Conservation (phyloP, 1,284 basidiomycete genomes). For the Amylostereum chailletii region DNA sequence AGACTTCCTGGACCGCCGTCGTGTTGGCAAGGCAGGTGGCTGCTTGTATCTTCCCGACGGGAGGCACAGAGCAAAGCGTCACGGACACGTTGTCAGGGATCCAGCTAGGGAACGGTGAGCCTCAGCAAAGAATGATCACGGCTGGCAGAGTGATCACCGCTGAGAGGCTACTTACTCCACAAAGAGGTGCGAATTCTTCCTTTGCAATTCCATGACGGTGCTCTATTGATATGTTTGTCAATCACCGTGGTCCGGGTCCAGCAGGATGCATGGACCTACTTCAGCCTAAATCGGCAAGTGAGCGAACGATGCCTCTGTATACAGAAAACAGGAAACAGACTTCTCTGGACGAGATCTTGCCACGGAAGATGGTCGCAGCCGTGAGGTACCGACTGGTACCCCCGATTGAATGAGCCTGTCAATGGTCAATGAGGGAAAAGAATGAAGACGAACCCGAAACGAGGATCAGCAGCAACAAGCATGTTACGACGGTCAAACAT, state of each 20-base stretch:
- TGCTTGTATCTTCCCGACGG: constrained; percentile 69
- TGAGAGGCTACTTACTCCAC: constrained; percentile 51
- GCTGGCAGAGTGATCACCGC: neutral
- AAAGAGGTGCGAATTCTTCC: constrained; percentile 66
- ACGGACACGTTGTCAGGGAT: constrained; percentile 81
- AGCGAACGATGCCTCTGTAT: constrained; percentile 20
- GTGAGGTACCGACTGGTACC: constrained; percentile 69
- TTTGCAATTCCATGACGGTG: constrained; percentile 50
- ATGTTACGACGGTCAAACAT: constrained; percentile 77
- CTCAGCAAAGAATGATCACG: neutral
- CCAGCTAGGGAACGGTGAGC: constrained; percentile 42
- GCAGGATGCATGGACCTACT: constrained; percentile 28
- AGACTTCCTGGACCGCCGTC: constrained; percentile 84
- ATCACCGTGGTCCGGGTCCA: constrained; percentile 6
- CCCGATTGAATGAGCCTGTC: neutral
- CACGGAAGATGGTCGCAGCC: constrained; percentile 83
- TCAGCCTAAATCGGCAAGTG: constrained; percentile 36
- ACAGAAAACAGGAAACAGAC: constrained; percentile 34
- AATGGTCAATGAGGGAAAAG: neutral
- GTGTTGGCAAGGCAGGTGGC: constrained; percentile 80
- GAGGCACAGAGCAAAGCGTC: constrained; percentile 76
- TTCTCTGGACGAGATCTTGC: constrained; percentile 72
- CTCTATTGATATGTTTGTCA: constrained; percentile 20
- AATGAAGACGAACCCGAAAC: constrained; percentile 49
- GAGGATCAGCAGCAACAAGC: constrained; percentile 81